phyloP scores from a whole-genome alignment of 352 stramenopile genomes.

The Pythium rhizo-oryzae region DNA sequence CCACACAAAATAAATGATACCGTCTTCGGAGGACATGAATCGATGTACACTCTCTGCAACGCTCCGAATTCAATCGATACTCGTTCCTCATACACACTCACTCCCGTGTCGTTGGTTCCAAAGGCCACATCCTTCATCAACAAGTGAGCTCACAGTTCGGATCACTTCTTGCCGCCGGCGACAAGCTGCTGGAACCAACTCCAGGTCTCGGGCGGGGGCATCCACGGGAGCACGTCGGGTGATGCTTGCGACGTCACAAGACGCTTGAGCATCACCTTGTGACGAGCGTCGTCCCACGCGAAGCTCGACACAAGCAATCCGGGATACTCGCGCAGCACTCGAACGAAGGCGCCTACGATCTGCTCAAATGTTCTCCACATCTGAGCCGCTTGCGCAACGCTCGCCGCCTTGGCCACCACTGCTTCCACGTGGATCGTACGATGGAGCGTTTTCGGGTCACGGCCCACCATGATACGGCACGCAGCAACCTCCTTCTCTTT shows the following conservation, averaged over 20 bases:
- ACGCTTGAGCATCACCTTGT: neutral
- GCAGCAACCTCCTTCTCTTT: neutral
- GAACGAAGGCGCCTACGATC: neutral
- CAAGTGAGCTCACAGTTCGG: neutral
- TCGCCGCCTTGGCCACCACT: neutral
- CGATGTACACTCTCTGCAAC: too few relatives aligned
- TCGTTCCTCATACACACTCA: too few relatives aligned
- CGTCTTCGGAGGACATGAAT: too few relatives aligned
- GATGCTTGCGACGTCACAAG: neutral
- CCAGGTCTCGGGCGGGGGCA: slow-evolving; percentile 4
- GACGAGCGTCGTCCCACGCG: neutral
- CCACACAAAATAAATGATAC: too few relatives aligned
- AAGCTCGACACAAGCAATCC: slow-evolving; percentile 9
- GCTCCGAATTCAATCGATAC: too few relatives aligned
- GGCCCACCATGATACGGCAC: slow-evolving; percentile 3
- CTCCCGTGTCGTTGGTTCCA: too few relatives aligned
- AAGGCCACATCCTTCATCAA: neutral
- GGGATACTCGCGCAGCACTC: slow-evolving; percentile 7
- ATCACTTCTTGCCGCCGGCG: too few relatives aligned
- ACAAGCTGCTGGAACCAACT: neutral
- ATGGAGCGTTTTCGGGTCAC: slow-evolving; percentile 1
- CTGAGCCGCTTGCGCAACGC: neutral
- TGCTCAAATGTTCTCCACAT: slow-evolving; percentile 7
- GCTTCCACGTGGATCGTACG: slow-evolving; percentile 14
- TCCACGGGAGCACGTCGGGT: neutral